phyloP scores from a whole-genome alignment of 768 basidiomycete genomes.

The Podaxis pistillaris region DNA sequence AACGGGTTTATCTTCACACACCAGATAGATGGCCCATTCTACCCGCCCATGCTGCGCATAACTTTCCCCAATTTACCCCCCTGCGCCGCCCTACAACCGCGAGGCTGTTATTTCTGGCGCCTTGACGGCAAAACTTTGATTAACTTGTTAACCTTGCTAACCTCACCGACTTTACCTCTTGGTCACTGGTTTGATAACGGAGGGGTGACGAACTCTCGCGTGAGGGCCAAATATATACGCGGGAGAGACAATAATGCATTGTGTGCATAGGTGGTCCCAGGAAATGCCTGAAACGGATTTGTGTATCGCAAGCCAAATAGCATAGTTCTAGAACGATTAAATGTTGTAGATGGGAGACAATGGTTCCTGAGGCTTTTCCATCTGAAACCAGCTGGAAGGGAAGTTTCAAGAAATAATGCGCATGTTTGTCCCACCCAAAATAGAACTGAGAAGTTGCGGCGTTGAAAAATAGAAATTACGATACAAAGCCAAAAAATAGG shows the following conservation, averaged over 20 bases:
- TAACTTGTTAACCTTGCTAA: background rate
- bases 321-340: background rate
- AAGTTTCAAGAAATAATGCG: background rate
- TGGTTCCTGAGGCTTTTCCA: background rate
- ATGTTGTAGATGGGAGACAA: background rate
- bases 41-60: background rate
- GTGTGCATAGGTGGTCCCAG: background rate
- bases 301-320: background rate
- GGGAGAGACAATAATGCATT: background rate
- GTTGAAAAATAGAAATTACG: slow-evolving; percentile 4
- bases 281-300: too few relatives aligned
- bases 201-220: background rate
- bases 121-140: background rate
- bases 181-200: background rate
- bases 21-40: background rate
- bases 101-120: background rate
- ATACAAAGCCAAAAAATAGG: slow-evolving; percentile 4
- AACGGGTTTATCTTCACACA: slow-evolving; percentile 2
- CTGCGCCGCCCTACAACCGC: slow-evolving; percentile 4
- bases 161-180: background rate
- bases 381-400: background rate
- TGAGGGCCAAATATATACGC: background rate
- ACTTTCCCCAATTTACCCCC: background rate
- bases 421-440: background rate
- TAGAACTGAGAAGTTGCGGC: background rate